Evolutionary conservation across 106 monocot species (phyloP).

Genomic region (Allium fistulosum): DNA sequence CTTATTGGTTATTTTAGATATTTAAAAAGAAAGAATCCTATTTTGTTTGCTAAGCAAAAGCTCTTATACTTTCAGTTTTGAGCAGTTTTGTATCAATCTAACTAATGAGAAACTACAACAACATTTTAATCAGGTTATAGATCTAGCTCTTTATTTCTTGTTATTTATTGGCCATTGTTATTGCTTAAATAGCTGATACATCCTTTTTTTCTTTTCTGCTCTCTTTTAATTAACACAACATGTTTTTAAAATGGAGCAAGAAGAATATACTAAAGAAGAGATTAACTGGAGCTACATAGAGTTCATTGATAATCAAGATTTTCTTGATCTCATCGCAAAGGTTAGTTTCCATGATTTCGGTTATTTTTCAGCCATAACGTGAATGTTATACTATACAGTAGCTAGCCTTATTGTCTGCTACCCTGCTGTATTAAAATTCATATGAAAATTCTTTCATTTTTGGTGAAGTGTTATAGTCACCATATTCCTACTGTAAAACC

Average conservation of each 20-base stretch:
- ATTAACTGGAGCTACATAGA: slow-evolving; percentile 98
- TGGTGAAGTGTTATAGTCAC: too few relatives aligned
- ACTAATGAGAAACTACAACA: slow-evolving; percentile 61
- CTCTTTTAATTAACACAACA: slow-evolving; percentile 40
- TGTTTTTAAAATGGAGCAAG: slow-evolving; percentile 93
- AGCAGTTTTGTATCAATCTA: slow-evolving; percentile 57
- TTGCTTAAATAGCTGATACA: neutral
- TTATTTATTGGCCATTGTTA: neutral
- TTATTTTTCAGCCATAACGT: too few relatives aligned
- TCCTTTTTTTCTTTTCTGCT: neutral
- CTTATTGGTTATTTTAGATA: too few relatives aligned
- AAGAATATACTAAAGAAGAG: slow-evolving; percentile 83
- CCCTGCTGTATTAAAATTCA: too few relatives aligned
- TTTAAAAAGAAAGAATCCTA: neutral
- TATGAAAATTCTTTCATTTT: too few relatives aligned
- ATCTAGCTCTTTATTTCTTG: neutral
- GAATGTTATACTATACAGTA: too few relatives aligned
- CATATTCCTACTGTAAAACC: too few relatives aligned
- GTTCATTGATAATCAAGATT: slow-evolving; percentile 96
- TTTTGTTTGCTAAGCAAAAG: neutral
- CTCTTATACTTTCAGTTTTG: slow-evolving; percentile 29
- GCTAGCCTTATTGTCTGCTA: neutral
- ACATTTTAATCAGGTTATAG: slow-evolving; percentile 50
- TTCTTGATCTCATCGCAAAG: slow-evolving; percentile 92
- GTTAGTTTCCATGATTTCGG: slow-evolving; percentile 7